phyloP scores from a whole-genome alignment of 805 yeast species.

The Yarrowia yakushimensis region DNA sequence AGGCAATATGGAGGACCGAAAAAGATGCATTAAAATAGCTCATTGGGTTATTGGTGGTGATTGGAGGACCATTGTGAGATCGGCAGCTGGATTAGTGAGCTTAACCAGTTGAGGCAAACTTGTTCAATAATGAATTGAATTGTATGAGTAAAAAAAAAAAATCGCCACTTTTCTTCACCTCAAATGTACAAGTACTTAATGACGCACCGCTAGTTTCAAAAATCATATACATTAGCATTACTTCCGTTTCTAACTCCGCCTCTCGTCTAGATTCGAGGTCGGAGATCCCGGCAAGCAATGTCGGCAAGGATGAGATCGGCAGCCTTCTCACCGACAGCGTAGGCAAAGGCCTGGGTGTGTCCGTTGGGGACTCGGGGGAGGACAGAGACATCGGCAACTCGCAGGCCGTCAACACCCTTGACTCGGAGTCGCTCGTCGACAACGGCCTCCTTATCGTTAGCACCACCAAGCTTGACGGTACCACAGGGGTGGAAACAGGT shows the following conservation, averaged over 20 bases:
- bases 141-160: too few relatives aligned
- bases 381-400: slow-evolving; percentile 38
- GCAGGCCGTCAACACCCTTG: slow-evolving; percentile 36
- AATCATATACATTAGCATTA: slow-evolving; percentile 4
- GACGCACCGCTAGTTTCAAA: not conserved
- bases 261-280: slow-evolving; percentile 22
- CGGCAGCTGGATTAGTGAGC: not conserved
- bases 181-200: too few relatives aligned
- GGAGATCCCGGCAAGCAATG: slow-evolving; percentile 11
- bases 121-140: too few relatives aligned
- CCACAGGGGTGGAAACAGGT: slow-evolving; percentile 40
- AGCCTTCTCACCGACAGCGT: slow-evolving; percentile 36
- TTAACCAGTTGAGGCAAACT: too few relatives aligned
- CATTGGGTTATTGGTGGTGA: not conserved
- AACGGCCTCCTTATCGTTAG: slow-evolving; percentile 30
- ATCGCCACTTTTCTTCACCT: too few relatives aligned
- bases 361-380: slow-evolving; percentile 39
- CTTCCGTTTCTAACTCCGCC: not conserved
- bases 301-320: slow-evolving; percentile 33
- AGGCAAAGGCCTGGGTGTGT: slow-evolving; percentile 36
- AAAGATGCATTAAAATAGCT: not conserved
- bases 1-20: not conserved
- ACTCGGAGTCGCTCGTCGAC: slow-evolving; percentile 38
- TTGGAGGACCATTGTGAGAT: not conserved
- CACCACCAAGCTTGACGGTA: slow-evolving; percentile 33